phyloP scores from a whole-genome alignment of 345 rosid genomes.

The Camelina neglecta region DNA sequence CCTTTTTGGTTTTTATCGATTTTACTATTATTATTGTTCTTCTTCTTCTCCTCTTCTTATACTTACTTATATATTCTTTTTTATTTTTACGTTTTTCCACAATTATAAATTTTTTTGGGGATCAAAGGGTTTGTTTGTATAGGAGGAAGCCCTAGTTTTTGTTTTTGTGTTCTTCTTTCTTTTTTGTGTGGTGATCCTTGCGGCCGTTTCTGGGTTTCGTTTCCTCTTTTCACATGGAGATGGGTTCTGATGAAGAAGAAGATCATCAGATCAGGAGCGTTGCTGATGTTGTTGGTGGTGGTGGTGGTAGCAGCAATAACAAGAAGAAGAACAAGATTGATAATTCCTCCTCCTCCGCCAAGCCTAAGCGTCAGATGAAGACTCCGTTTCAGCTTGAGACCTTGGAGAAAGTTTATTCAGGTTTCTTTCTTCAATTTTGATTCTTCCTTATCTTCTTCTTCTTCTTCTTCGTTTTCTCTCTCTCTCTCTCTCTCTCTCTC shows the following conservation, averaged over 20 bases:
- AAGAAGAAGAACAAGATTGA: constrained; percentile 38
- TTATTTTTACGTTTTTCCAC: constrained; percentile 29
- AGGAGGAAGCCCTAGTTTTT: constrained; percentile 45
- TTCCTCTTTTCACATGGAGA: constrained; percentile 53
- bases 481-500: neutral
- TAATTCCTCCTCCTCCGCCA: constrained; percentile 46
- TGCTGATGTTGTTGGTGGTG: neutral
- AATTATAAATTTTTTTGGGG: constrained; percentile 33
- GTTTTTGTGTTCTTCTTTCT: constrained; percentile 9
- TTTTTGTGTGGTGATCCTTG: constrained; percentile 8
- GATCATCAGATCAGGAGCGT: constrained; percentile 47
- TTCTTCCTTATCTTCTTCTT: neutral
- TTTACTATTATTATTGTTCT: constrained; percentile 49
- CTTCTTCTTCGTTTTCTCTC: too few species aligned
- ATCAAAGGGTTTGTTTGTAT: constrained; percentile 39
- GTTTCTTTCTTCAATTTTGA: constrained; percentile 10
- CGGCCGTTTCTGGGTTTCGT: constrained; percentile 38
- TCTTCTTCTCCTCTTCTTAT: constrained; percentile 3
- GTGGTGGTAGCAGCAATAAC: neutral
- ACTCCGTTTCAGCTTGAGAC: constrained; percentile 92
- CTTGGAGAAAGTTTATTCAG: constrained; percentile 83
- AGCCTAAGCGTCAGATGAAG: constrained; percentile 99
- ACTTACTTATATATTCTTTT: constrained; percentile 26
- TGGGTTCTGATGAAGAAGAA: constrained; percentile 70
- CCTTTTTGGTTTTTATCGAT: constrained; percentile 45